phyloP scores from a whole-genome alignment of 73 alveolate species.

The Tetrahymena elliotti region DNA sequence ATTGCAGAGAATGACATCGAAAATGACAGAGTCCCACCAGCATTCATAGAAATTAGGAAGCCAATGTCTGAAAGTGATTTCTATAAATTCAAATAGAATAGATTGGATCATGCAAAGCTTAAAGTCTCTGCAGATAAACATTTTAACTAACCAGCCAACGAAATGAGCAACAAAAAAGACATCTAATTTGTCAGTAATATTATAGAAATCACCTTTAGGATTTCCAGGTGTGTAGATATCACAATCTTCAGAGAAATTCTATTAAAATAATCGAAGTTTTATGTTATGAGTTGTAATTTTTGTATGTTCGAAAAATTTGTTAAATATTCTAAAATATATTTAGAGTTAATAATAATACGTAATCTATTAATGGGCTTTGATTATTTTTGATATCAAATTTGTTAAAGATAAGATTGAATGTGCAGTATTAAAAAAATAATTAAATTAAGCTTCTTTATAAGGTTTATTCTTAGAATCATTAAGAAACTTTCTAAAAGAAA shows the following conservation, averaged over 20 bases:
- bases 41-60: slow-evolving; percentile 86
- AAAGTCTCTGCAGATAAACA: slow-evolving; percentile 78
- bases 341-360: not conserved
- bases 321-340: too few relatives aligned
- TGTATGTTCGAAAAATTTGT: too few relatives aligned
- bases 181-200: slow-evolving; percentile 61
- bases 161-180: slow-evolving; percentile 74
- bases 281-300: not conserved
- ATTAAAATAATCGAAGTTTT: not conserved
- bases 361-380: not conserved
- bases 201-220: slow-evolving; percentile 48
- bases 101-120: slow-evolving; percentile 60
- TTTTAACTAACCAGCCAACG: slow-evolving; percentile 74
- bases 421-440: not conserved
- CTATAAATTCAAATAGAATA: slow-evolving; percentile 66
- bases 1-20: slow-evolving; percentile 77
- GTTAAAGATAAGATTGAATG: not conserved
- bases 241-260: slow-evolving; percentile 72
- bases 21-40: slow-evolving; percentile 90
- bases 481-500: not conserved
- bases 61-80: slow-evolving; percentile 81
- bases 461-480: not conserved
- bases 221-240: slow-evolving; percentile 71
- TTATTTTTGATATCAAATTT: not conserved
- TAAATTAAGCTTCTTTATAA: too few relatives aligned